phyloP scores from a whole-genome alignment of 768 basidiomycete species.

The Astraeus odoratus region DNA sequence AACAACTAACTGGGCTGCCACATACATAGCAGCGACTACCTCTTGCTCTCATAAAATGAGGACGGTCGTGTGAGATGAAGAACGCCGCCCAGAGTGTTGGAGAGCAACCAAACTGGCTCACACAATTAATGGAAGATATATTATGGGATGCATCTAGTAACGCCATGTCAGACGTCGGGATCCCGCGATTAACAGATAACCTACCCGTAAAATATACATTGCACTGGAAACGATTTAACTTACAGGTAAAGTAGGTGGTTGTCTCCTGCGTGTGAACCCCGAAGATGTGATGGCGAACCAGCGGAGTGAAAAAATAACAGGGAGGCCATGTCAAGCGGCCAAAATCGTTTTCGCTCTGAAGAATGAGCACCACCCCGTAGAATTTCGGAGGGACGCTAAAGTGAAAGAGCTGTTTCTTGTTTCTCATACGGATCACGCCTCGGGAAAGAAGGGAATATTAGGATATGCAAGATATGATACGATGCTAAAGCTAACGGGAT shows the following conservation, averaged over 20 bases:
- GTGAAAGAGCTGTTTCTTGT: constrained; percentile 52
- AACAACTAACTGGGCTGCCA: constrained; percentile 31
- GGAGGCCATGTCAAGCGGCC: constrained; percentile 21
- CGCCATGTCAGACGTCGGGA: background rate
- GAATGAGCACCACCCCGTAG: constrained; percentile 78
- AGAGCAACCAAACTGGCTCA: constrained; percentile 47
- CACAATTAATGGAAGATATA: background rate
- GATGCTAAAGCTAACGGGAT: constrained; percentile 20
- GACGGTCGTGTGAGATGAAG: constrained; percentile 63
- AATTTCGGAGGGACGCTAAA: constrained; percentile 69
- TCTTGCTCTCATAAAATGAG: constrained; percentile 98
- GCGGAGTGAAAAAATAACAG: constrained; percentile 37
- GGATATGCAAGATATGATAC: constrained; percentile 31
- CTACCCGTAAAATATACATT: constrained; percentile 11
- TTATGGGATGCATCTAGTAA: background rate
- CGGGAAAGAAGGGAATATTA: constrained; percentile 9
- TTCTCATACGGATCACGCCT: constrained; percentile 7
- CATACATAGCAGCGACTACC: constrained; percentile 18
- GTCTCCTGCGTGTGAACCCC: constrained; percentile 51
- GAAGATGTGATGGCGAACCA: constrained; percentile 27
- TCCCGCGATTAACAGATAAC: background rate
- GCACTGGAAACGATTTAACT: background rate
- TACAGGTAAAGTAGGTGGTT: constrained; percentile 11
- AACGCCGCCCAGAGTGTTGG: constrained; percentile 94
- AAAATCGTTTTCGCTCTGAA: constrained; percentile 62